Evolutionary conservation across 169 alveolate species (phyloP), one percentile per base, ranked within the genome.

Genomic region (Eimeria brunetti): DNA sequence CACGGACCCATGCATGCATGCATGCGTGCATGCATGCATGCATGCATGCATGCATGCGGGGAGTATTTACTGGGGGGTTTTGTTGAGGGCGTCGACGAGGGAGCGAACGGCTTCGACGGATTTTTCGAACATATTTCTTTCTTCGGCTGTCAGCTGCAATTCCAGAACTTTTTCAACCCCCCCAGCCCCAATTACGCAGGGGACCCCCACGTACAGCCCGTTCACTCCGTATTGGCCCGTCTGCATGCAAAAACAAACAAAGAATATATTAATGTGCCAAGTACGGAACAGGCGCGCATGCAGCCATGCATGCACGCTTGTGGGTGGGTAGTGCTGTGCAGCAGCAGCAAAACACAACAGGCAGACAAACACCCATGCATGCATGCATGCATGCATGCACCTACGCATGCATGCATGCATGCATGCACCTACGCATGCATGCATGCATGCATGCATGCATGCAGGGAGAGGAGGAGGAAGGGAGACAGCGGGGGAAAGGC

Each of bases 121-220:
- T 8, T 78, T 78, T 16, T 60, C 69, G 56, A 95, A 95, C 94
- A 75, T 75, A 41, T 33, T 38, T 38, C 53, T 75, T 56, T 95
- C 97, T 60, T 73, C 89, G 0, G 49, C 53, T 20, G 98, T 96
- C 53, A 97, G 95, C 44, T 97, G 97, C 88, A 97, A 71, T 60
- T 95, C 96, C 18, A 97, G 78, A 33, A 97, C 62, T 81, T 96
- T 95, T 80, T 97, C 98, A 36, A 97, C 97, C 27, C 98, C 98
- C 67, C 96, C 95, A 75, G 85, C 94, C 51, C 98, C 98, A 73
- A 97, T 96, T n/a, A 97, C 78, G 62, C 97, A 94, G 62, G 98
- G 98, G 80, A 97, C 98, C n/a, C 98, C 98, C 83, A 96, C 97
- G 78, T 97, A 96, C 53, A 96, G 89, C 86, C 96, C 97, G 71